Evolutionary conservation across 2,329 filamentous ascomycete genomes (phyloP).

Genomic region (Fragosphaeria purpurea): DNA sequence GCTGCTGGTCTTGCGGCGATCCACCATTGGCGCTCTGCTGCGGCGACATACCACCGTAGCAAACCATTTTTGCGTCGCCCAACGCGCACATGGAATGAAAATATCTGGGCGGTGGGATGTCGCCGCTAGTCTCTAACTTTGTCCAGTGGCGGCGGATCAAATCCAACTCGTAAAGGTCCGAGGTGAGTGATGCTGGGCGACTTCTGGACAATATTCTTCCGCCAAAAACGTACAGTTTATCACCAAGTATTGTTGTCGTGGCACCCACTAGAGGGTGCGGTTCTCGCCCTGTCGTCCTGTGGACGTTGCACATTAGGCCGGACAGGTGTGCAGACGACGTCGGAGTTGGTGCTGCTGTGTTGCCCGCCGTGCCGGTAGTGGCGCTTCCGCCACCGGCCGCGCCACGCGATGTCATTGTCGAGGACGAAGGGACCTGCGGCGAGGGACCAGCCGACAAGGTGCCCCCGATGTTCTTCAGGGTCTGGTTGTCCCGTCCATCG

Average conservation of each 20-base stretch:
- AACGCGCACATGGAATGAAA: slow-evolving; percentile 94
- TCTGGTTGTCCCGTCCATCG: slow-evolving; percentile 37
- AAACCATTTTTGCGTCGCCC: slow-evolving; percentile 92
- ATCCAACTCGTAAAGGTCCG: slow-evolving; percentile 88
- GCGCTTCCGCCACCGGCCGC: slow-evolving; percentile 27
- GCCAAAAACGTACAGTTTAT: slow-evolving; percentile 95
- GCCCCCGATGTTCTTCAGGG: slow-evolving; percentile 39
- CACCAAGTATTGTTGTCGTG: slow-evolving; percentile 87
- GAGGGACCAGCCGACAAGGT: slow-evolving; percentile 47
- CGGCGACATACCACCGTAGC: slow-evolving; percentile 97
- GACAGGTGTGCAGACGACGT: slow-evolving; percentile 50
- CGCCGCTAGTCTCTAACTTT: slow-evolving; percentile 73
- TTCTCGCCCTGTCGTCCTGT: slow-evolving; percentile 80
- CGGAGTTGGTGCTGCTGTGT: slow-evolving; percentile 27
- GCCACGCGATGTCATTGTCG: slow-evolving; percentile 20
- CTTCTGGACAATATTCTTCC: slow-evolving; percentile 78
- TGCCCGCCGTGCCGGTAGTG: slow-evolving; percentile 21
- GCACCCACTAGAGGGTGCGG: slow-evolving; percentile 88
- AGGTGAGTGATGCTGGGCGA: slow-evolving; percentile 68
- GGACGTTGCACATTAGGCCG: slow-evolving; percentile 61
- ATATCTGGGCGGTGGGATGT: slow-evolving; percentile 83
- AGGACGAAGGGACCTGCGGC: slow-evolving; percentile 28
- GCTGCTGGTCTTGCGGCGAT: slow-evolving; percentile 53
- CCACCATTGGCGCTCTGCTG: slow-evolving; percentile 40
- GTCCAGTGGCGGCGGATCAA: slow-evolving; percentile 88